Evolutionary conservation across 768 basidiomycete genomes (phyloP).

Genomic region (Naganishia randhawae): DNA sequence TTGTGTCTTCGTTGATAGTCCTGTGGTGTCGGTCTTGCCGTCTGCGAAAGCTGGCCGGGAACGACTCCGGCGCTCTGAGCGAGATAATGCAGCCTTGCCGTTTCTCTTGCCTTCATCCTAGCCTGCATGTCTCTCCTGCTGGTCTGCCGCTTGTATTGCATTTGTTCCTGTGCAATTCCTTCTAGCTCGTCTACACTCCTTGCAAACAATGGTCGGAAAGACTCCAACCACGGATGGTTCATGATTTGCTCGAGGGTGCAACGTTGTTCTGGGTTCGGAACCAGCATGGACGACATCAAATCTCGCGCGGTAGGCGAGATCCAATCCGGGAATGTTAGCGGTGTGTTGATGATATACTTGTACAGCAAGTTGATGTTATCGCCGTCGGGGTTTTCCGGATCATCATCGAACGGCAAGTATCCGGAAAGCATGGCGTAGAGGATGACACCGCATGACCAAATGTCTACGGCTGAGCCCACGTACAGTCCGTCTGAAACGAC

Average conservation of each 20-base stretch:
- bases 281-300: slow-evolving; percentile 84
- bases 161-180: slow-evolving; percentile 71
- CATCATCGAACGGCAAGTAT: slow-evolving; percentile 93
- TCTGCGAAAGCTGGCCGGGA: slow-evolving; percentile 30
- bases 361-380: slow-evolving; percentile 99
- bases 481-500: slow-evolving; percentile 97
- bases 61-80: slow-evolving; percentile 30
- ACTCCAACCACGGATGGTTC: slow-evolving; percentile 78
- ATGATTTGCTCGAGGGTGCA: slow-evolving; percentile 74
- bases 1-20: slow-evolving; percentile 36
- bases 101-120: slow-evolving; percentile 38
- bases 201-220: slow-evolving; percentile 64
- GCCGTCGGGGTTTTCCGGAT: slow-evolving; percentile 95
- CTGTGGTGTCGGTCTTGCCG: slow-evolving; percentile 6
- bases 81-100: slow-evolving; percentile 33
- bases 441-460: slow-evolving; percentile 98
- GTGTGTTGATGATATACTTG: slow-evolving; percentile 97
- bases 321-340: slow-evolving; percentile 94
- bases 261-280: slow-evolving; percentile 79
- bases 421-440: slow-evolving; percentile 97
- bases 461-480: slow-evolving; percentile 94
- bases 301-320: slow-evolving; percentile 77
- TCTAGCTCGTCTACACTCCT: slow-evolving; percentile 75
- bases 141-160: slow-evolving; percentile 69
- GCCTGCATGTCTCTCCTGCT: slow-evolving; percentile 48